Evolutionary conservation across 75 land plant genomes (phyloP).

Genomic region (Larix kaempferi): DNA sequence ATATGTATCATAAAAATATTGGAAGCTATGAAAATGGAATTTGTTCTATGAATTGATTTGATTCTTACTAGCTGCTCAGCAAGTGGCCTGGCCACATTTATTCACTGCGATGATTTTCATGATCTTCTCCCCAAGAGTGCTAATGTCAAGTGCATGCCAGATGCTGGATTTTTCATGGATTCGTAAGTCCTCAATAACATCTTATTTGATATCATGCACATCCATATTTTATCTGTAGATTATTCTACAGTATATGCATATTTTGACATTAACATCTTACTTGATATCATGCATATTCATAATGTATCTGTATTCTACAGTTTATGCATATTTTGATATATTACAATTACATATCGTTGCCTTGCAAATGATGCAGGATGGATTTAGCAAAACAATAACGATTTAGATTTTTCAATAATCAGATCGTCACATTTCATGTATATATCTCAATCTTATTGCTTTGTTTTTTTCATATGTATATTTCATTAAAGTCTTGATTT

Average conservation of each 20-base stretch:
- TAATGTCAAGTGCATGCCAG: conserved; percentile 75
- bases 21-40: too few relatives aligned
- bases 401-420: conserved; percentile 32
- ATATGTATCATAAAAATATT: too few relatives aligned
- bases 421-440: conserved; percentile 69
- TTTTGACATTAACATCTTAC: too few relatives aligned
- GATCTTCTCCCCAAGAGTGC: conserved; percentile 40
- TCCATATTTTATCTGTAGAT: background rate
- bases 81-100: conserved; percentile 70
- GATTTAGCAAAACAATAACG: conserved; percentile 35
- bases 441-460: background rate
- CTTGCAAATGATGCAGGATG: conserved; percentile 17
- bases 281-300: too few relatives aligned
- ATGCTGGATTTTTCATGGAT: conserved; percentile 88
- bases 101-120: conserved; percentile 75
- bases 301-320: too few relatives aligned
- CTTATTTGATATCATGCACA: background rate
- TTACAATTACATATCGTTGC: background rate
- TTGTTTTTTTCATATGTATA: too few relatives aligned
- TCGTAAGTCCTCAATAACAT: conserved; percentile 31
- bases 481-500: too few relatives aligned
- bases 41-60: too few relatives aligned
- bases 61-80: conserved; percentile 86
- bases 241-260: too few relatives aligned
- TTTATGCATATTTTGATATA: background rate